Evolutionary conservation across 345 rosid species (phyloP).

Genomic region (Geranium brycei): DNA sequence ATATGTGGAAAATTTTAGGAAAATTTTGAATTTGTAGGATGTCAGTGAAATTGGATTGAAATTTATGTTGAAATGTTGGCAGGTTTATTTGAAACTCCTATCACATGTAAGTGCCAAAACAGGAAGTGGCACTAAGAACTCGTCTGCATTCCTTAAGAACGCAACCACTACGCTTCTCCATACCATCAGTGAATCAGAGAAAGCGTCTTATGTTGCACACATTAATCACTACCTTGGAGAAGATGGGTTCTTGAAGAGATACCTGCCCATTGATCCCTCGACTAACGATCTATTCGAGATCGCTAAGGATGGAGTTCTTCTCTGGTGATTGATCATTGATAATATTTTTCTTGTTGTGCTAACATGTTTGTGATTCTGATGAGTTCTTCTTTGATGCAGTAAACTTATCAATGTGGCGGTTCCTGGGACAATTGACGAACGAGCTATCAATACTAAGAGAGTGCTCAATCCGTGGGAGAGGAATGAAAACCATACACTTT

Average conservation of each 20-base stretch:
- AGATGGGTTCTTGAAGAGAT: conserved; percentile 64
- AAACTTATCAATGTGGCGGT: conserved; percentile 97
- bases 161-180: conserved; percentile 90
- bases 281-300: conserved; percentile 92
- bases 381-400: conserved; percentile 29
- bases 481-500: conserved; percentile 91
- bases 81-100: conserved; percentile 83
- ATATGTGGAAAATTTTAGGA: neutral
- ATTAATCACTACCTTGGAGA: conserved; percentile 77
- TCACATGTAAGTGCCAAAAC: conserved; percentile 69
- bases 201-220: conserved; percentile 80
- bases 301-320: conserved; percentile 85
- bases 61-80: conserved; percentile 4
- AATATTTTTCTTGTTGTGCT: conserved; percentile 5
- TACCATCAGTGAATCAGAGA: conserved; percentile 90
- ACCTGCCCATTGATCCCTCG: conserved; percentile 67
- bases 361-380: conserved; percentile 1
- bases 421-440: conserved; percentile 96
- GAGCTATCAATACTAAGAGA: conserved; percentile 89
- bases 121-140: conserved; percentile 66
- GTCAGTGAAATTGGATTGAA: conserved; percentile 1
- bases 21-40: neutral
- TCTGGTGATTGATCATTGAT: conserved; percentile 39
- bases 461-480: conserved; percentile 98
- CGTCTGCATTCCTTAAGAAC: conserved; percentile 88